Evolutionary conservation across 108 stramenopile species (phyloP), one percentile per base, ranked within the genome.

Genomic region (Cyclotella kingstonii): DNA sequence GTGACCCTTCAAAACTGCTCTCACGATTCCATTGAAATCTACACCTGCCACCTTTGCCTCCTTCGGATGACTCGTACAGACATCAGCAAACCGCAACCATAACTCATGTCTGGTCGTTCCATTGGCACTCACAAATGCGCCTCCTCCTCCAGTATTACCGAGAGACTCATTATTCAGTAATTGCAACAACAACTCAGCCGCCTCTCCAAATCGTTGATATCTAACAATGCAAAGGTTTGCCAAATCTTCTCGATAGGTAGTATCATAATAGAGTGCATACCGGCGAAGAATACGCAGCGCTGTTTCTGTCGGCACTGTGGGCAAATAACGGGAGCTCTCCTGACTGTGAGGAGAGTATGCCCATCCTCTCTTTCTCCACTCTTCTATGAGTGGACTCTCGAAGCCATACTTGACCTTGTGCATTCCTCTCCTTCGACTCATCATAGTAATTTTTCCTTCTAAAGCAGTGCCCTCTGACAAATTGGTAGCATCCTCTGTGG

Each of bases 71-170:
- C 66, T 73, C 8, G 86, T 85, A 53, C 94, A 93, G 30, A 96
- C 62, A 46, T 95, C 85, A 18, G 95, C 94, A 57, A 99, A 87
- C 18, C 79, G 69, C 77, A 97, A 82, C 99, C 99, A 99, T 62
- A 97, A 43, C 28, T 95, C 90, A 68, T 97, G 92, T 29, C 83
- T 49, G n/a, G 91, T 81, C 25, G 73, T 71, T 10, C 90, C 90
- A 49, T 54, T 53, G 2, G 83, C 72, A 30, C 80, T 82, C 15
- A 84, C 25, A 52, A 81, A 96, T 2, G 43, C 33, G 4, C 59
- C 44, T 7, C 57, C 38, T 8, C 52, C 26, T 18, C 27, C 34
- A 36, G 5, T 33, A 8, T 15, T 34, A 14, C 27, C 68, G 25
- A 17, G 25, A 10, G 68, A 64, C 12, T 81, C 79, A 55, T 91